These are phyloP conservation scores for Corrigiola litoralis DNA, from an alignment of 179 eudicot genomes.

Conservation along the genomic window DNA sequence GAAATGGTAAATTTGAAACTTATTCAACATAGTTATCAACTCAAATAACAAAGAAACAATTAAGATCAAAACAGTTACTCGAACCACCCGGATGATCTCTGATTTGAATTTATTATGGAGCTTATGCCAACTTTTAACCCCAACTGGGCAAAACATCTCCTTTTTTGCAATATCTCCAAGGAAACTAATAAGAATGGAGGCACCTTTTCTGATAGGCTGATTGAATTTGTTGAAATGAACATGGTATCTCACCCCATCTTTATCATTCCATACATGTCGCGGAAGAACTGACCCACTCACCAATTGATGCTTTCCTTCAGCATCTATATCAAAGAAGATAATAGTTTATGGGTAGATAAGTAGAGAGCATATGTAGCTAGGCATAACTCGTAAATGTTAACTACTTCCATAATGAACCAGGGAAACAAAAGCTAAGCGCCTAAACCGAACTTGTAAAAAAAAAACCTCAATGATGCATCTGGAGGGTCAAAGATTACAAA, in stretches of 20 bases:
- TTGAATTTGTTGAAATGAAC: not conserved
- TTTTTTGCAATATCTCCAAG: not conserved
- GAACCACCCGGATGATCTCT: not conserved
- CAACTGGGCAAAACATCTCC: not conserved
- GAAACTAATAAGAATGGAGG: not conserved
- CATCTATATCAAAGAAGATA: not conserved
- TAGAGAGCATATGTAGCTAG: too few relatives aligned
- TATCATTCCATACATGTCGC: not conserved
- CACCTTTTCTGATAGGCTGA: not conserved
- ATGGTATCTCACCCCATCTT: not conserved
- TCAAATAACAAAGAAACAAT: not conserved
- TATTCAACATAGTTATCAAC: not conserved
- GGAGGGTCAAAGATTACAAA: too few relatives aligned
- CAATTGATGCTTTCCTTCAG: not conserved
- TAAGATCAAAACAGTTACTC: not conserved
- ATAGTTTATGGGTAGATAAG: too few relatives aligned
- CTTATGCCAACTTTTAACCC: not conserved
- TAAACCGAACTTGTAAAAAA: too few relatives aligned
- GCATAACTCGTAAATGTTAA: too few relatives aligned
- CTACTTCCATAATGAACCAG: too few relatives aligned
- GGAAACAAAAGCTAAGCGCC: too few relatives aligned
- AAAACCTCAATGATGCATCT: too few relatives aligned
- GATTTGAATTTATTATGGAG: not conserved
- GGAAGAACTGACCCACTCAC: not conserved
- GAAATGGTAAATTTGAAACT: too few relatives aligned